These are phyloP conservation scores for Phytophthora citricola DNA, from an alignment of 352 stramenopile species.

Conservation along the genomic window DNA sequence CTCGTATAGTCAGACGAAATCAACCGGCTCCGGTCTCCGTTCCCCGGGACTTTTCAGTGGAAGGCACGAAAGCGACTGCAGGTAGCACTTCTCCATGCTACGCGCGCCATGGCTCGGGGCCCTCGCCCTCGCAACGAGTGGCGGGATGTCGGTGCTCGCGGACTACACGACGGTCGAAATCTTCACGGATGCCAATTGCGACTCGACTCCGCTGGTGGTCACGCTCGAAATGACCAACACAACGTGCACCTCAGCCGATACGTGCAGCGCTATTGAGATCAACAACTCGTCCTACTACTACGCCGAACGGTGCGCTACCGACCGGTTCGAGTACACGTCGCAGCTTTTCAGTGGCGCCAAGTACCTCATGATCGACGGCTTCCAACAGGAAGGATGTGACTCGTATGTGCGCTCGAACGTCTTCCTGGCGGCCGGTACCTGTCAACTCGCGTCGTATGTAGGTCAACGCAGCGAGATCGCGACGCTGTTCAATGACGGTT, in stretches of 20 bases:
- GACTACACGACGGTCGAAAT: constrained; percentile 45
- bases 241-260: constrained; percentile 25
- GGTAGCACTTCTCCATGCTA: constrained; percentile 25
- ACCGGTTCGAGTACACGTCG: constrained; percentile 42
- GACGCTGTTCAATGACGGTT: constrained; percentile 42
- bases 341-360: constrained; percentile 42
- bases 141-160: constrained; percentile 17
- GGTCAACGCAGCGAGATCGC: constrained; percentile 42
- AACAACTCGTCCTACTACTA: constrained; percentile 50
- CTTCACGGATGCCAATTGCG: constrained; percentile 43
- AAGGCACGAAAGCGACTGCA: constrained; percentile 20
- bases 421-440: constrained; percentile 43
- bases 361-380: constrained; percentile 51
- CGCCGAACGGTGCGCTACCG: constrained; percentile 33
- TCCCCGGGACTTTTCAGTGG: constrained; percentile 31
- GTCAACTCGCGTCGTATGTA: constrained; percentile 45
- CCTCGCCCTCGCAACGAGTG: constrained; percentile 28
- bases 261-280: constrained; percentile 39
- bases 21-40: constrained; percentile 16
- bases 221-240: constrained; percentile 32
- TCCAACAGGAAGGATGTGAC: constrained; percentile 25
- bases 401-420: constrained; percentile 38
- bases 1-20: constrained; percentile 28
- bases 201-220: constrained; percentile 40
- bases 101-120: constrained; percentile 35